These are phyloP conservation scores for Pichia sp. DNA, from an alignment of 1,139 yeast genomes.

Conservation along the genomic window DNA sequence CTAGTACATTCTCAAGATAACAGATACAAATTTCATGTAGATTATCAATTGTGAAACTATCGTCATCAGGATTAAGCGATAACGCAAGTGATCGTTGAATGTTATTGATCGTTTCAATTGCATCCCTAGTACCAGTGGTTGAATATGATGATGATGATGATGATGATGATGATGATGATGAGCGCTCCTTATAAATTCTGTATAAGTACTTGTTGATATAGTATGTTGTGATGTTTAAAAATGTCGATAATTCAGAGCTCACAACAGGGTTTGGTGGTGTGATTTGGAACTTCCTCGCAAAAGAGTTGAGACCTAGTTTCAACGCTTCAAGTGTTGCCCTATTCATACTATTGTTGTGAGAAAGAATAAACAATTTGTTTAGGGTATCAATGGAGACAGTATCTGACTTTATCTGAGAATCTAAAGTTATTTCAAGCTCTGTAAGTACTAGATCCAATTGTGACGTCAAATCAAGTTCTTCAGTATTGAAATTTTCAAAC, in stretches of 20 bases:
- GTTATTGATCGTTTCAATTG: conserved; percentile 3
- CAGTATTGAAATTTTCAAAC: conserved; percentile 17
- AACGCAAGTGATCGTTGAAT: conserved; percentile 5
- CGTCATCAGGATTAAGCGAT: conserved; percentile 3
- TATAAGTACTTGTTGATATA: conserved; percentile 4
- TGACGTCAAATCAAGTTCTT: conserved; percentile 18
- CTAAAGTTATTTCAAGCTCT: conserved; percentile 19
- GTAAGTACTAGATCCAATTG: conserved; percentile 18
- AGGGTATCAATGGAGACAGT: conserved; percentile 4
- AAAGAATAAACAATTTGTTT: conserved; percentile 8
- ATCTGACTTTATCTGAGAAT: conserved; percentile 2
- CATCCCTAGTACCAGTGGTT: neutral
- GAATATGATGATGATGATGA: no score
- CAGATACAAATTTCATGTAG: conserved; percentile 5
- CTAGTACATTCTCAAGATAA: conserved; percentile 9
- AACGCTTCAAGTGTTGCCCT: conserved; percentile 1
- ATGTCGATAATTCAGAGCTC: conserved; percentile 1
- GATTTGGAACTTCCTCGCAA: conserved; percentile 1
- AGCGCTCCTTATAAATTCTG: neutral
- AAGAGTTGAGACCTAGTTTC: neutral
- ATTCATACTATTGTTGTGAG: neutral
- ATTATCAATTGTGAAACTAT: neutral
- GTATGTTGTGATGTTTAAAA: conserved; percentile 3
- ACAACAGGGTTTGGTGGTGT: neutral
- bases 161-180: neutral